Evolutionary conservation across 495 filamentous ascomycete genomes (phyloP).

Genomic region (Penicillium turbatum): DNA sequence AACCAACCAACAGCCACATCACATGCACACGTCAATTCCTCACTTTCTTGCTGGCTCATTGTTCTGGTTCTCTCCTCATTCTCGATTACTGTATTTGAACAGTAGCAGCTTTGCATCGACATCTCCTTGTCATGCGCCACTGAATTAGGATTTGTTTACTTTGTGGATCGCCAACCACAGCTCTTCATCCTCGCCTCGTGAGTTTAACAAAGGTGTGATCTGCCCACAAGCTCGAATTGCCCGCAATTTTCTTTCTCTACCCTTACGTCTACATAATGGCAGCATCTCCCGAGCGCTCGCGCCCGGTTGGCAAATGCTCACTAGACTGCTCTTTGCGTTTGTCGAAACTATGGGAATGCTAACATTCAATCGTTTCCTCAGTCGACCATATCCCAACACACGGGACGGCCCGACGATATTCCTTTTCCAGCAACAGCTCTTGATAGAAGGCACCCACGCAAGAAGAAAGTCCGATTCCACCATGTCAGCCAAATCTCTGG

Average conservation of each 20-base stretch:
- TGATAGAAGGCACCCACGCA: constrained; percentile 36
- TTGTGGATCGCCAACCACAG: constrained; percentile 17
- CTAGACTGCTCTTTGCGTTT: background rate
- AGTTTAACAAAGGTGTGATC: constrained; percentile 9
- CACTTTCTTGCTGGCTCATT: constrained; percentile 7
- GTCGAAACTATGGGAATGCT: constrained; percentile 39
- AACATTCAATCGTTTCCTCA: constrained; percentile 43
- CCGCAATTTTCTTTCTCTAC: constrained; percentile 2
- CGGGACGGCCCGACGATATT: constrained; percentile 43
- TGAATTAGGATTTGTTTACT: background rate
- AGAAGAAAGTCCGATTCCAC: constrained; percentile 26
- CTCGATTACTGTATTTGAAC: background rate
- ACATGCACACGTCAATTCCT: constrained; percentile 5
- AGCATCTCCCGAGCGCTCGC: background rate
- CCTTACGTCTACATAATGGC: constrained; percentile 6
- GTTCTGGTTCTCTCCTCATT: background rate
- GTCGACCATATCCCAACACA: constrained; percentile 36
- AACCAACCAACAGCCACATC: constrained; percentile 11
- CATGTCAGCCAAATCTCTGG: constrained; percentile 27
- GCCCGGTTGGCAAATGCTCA: background rate
- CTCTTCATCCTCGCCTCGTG: constrained; percentile 10
- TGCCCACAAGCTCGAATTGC: constrained; percentile 14
- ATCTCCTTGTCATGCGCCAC: constrained; percentile 8
- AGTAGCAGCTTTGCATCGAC: background rate
- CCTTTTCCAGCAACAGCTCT: constrained; percentile 42